These are phyloP conservation scores for Teunomyces kruisii DNA, from an alignment of 805 yeast species.

Conservation along the genomic window DNA sequence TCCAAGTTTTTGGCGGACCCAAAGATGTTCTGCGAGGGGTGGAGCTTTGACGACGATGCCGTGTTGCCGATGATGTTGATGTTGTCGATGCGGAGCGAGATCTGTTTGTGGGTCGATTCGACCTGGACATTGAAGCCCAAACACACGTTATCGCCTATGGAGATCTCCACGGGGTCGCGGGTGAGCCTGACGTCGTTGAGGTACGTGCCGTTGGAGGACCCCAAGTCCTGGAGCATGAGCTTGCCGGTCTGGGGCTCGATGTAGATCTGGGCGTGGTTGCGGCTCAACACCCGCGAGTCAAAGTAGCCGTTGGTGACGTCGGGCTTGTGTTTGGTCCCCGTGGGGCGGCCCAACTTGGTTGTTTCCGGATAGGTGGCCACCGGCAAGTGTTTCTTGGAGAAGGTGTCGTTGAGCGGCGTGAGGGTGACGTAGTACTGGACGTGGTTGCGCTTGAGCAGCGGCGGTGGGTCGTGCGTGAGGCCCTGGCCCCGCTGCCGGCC, in stretches of 20 bases:
- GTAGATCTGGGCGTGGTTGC: slow-evolving; percentile 92
- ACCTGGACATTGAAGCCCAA: slow-evolving; percentile 86
- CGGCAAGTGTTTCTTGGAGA: slow-evolving; percentile 72
- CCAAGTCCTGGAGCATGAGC: slow-evolving; percentile 79
- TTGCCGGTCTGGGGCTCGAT: slow-evolving; percentile 64
- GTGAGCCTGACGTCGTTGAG: slow-evolving; percentile 73
- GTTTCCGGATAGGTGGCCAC: slow-evolving; percentile 84
- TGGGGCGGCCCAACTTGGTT: slow-evolving; percentile 86
- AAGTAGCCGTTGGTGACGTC: slow-evolving; percentile 84
- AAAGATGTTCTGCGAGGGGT: background rate
- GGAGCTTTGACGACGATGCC: slow-evolving; percentile 9
- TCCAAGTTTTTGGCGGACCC: slow-evolving; percentile 14
- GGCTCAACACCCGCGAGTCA: slow-evolving; percentile 86
- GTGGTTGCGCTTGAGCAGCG: slow-evolving; percentile 21
- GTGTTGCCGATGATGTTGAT: slow-evolving; percentile 54
- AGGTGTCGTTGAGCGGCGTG: slow-evolving; percentile 76
- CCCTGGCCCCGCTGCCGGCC: slow-evolving; percentile 10
- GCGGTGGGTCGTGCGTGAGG: no score
- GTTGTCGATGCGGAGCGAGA: slow-evolving; percentile 78
- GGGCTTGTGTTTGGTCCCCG: slow-evolving; percentile 58
- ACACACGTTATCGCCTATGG: slow-evolving; percentile 84
- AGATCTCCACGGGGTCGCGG: slow-evolving; percentile 59
- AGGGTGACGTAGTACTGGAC: slow-evolving; percentile 64
- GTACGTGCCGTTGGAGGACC: slow-evolving; percentile 93
- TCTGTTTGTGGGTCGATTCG: slow-evolving; percentile 74